Conservation (phyloP, 768 basidiomycete species). For the Xanthoconium stramineum region DNA sequence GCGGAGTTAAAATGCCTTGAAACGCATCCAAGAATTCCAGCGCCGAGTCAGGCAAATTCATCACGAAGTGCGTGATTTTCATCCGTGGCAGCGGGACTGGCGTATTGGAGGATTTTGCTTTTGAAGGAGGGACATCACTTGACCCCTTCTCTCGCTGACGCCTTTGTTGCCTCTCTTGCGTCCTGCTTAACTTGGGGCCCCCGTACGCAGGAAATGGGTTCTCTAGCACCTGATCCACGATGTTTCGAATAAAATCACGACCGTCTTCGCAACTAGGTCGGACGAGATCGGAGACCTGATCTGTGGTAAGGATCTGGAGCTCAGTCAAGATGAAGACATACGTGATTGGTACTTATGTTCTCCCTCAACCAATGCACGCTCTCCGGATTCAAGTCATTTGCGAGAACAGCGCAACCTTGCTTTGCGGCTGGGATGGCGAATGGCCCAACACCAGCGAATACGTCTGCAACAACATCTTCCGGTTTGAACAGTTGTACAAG, state of each 20-base stretch:
- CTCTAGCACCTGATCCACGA: constrained; percentile 50
- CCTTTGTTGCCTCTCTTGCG: constrained; percentile 45
- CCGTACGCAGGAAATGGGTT: constrained; percentile 63
- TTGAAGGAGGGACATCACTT: neutral
- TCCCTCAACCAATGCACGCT: constrained; percentile 71
- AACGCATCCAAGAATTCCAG: constrained; percentile 89
- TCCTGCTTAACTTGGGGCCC: constrained; percentile 37
- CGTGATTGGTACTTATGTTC: constrained; percentile 78
- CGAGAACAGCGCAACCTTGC: constrained; percentile 85
- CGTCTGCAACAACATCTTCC: constrained; percentile 83
- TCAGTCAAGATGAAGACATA: constrained; percentile 32
- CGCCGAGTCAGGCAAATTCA: constrained; percentile 95
- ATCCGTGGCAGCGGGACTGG: constrained; percentile 38
- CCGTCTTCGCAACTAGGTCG: constrained; percentile 82
- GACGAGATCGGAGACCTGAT: constrained; percentile 62
- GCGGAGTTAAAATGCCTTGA: constrained; percentile 59
- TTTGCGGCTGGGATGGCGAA: constrained; percentile 93
- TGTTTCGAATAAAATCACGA: constrained; percentile 72
- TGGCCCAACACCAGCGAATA: constrained; percentile 96
- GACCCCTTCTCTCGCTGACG: constrained; percentile 31
- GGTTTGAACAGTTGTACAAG: constrained; percentile 71
- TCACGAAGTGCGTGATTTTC: constrained; percentile 84
- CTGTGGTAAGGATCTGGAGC: constrained; percentile 2
- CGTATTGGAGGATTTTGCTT: constrained; percentile 6
- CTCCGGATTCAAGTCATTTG: constrained; percentile 92